phyloP scores from a whole-genome alignment of 192 early-diverging fungal species.

The Helicostylum pulchrum region DNA sequence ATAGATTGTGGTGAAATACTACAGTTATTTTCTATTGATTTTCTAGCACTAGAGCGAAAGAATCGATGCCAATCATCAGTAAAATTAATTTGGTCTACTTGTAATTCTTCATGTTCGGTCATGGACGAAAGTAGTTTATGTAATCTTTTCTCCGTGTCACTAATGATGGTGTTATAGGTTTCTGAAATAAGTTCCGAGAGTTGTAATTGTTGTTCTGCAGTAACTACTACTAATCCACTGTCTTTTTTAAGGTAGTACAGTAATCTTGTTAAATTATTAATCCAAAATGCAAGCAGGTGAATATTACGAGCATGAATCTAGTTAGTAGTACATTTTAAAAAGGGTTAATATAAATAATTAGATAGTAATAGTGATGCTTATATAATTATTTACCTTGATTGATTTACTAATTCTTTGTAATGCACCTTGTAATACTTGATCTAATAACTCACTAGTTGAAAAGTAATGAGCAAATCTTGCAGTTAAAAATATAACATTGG shows the following conservation, averaged over 20 bases:
- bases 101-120: conserved; percentile 72
- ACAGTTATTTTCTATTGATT: conserved; percentile 2
- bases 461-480: conserved; percentile 89
- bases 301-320: conserved; percentile 55
- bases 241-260: conserved; percentile 89
- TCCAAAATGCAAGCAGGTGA: conserved; percentile 75
- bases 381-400: conserved; percentile 44
- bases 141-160: conserved; percentile 61
- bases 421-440: conserved; percentile 62
- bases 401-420: conserved; percentile 55
- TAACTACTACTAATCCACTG: conserved; percentile 61
- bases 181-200: conserved; percentile 76
- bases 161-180: conserved; percentile 60
- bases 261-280: conserved; percentile 78
- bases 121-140: conserved; percentile 55
- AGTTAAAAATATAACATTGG: conserved; percentile 87
- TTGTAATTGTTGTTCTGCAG: conserved; percentile 69
- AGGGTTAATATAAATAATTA: not conserved
- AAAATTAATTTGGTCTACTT: conserved; percentile 59
- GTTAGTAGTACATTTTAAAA: not conserved
- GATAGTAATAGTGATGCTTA: too few species aligned
- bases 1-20: conserved; percentile 68
- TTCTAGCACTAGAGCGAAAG: conserved; percentile 37
- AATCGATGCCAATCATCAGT: conserved; percentile 58
- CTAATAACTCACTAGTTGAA: conserved; percentile 68